phyloP scores from a whole-genome alignment of 768 basidiomycete genomes.

The Hygrophorus pudorinus region DNA sequence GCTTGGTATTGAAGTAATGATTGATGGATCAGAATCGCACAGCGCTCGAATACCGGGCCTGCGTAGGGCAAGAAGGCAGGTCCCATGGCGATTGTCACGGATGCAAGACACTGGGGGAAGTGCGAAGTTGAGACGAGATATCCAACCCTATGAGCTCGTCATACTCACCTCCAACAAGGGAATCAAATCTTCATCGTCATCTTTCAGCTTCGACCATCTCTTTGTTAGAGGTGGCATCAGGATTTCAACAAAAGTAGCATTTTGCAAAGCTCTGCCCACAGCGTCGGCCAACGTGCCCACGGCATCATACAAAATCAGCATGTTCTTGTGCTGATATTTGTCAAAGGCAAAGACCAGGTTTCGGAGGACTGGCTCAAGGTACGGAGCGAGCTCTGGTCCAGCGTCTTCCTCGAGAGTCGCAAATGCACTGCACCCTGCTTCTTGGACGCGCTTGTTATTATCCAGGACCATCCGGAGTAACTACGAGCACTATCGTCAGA shows the following conservation, averaged over 20 bases:
- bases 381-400: constrained; percentile 80
- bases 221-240: constrained; percentile 91
- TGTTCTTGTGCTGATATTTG: constrained; percentile 99
- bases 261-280: constrained; percentile 80
- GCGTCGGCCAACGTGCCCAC: constrained; percentile 97
- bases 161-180: constrained; percentile 82
- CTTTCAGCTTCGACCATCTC: constrained; percentile 84
- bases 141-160: neutral
- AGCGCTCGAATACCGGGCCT: constrained; percentile 86
- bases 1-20: constrained; percentile 80
- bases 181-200: constrained; percentile 88
- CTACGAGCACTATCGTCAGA: constrained; percentile 29
- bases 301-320: constrained; percentile 98
- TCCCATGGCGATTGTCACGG: constrained; percentile 94
- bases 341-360: constrained; percentile 95
- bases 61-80: constrained; percentile 83
- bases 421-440: constrained; percentile 97
- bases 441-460: constrained; percentile 98
- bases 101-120: constrained; percentile 75
- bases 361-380: constrained; percentile 87
- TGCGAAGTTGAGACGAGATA: neutral
- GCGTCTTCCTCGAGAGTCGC: constrained; percentile 99
- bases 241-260: constrained; percentile 83
- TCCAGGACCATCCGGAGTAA: constrained; percentile 95
- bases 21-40: constrained; percentile 73